These are phyloP conservation scores for Dendrobium chrysotoxum DNA, from an alignment of 106 monocot species.

Conservation along the genomic window DNA sequence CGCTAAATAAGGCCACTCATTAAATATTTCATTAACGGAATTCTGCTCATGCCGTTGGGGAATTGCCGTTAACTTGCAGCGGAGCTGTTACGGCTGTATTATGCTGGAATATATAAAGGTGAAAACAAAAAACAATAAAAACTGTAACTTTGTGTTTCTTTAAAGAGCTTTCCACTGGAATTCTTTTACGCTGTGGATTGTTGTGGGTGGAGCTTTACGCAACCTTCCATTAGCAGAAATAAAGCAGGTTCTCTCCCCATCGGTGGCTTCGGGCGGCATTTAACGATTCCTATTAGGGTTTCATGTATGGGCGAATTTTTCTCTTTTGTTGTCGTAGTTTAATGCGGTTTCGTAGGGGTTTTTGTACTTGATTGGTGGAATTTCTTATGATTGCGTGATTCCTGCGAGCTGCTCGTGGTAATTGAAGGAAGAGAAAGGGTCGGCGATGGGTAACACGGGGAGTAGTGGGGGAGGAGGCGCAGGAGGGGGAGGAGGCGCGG, in stretches of 20 bases:
- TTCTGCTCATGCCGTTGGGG: too few relatives aligned
- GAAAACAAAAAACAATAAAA: too few relatives aligned
- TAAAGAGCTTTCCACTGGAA: neutral
- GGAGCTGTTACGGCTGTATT: too few relatives aligned
- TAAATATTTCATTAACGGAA: too few relatives aligned
- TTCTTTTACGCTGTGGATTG: neutral
- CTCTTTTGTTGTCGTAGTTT: neutral
- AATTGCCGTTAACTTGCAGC: too few relatives aligned
- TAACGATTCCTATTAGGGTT: neutral
- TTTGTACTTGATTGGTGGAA: neutral
- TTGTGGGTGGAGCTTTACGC: constrained; percentile 6
- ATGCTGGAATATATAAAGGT: too few relatives aligned
- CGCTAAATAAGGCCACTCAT: too few relatives aligned
- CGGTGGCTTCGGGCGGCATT: neutral
- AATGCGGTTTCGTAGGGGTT: neutral
- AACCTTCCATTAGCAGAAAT: constrained; percentile 11
- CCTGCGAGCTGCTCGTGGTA: neutral
- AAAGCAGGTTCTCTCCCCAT: neutral
- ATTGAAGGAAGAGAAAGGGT: neutral
- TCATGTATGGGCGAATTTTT: neutral
- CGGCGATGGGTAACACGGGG: constrained; percentile 16
- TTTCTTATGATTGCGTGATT: neutral
- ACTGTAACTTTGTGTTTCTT: neutral
- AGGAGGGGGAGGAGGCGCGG: neutral
- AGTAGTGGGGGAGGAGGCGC: constrained; percentile 6